phyloP scores from a whole-genome alignment of 176 grass and related monocot species.

The Guadua angustifolia region DNA sequence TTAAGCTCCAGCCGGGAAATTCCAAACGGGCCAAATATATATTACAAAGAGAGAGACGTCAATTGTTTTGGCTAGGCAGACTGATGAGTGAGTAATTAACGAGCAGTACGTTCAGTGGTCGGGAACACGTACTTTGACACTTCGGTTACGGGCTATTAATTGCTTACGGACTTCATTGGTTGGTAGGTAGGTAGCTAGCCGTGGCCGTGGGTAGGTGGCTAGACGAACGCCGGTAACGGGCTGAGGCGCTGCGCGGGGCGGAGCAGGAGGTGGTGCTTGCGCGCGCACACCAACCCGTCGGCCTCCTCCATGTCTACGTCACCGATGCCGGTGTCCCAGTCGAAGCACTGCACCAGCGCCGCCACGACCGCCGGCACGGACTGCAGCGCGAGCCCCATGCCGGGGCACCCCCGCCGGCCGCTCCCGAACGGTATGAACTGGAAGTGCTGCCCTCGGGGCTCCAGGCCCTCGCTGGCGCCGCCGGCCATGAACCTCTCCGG shows the following conservation, averaged over 20 bases:
- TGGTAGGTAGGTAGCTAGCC: too few species aligned
- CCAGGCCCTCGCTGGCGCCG: slow-evolving; percentile 15
- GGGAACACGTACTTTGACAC: too few species aligned
- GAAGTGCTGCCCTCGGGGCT: slow-evolving; percentile 68
- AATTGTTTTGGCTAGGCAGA: too few species aligned
- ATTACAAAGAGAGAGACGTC: too few species aligned
- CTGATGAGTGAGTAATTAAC: too few species aligned
- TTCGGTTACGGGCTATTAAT: too few species aligned
- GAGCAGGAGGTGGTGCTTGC: slow-evolving; percentile 57
- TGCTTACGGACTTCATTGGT: too few species aligned
- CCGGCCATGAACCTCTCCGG: slow-evolving; percentile 68
- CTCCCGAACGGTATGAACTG: slow-evolving; percentile 78
- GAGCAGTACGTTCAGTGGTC: too few species aligned
- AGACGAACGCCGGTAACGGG: slow-evolving; percentile 50
- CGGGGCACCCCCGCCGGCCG: slow-evolving; percentile 63
- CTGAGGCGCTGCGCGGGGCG: slow-evolving; percentile 40
- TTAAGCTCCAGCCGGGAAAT: too few species aligned
- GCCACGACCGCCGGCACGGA: slow-evolving; percentile 55
- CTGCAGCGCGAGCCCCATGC: slow-evolving; percentile 58
- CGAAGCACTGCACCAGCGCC: slow-evolving; percentile 70
- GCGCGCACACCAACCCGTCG: slow-evolving; percentile 55
- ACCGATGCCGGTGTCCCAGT: slow-evolving; percentile 48
- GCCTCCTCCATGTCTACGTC: slow-evolving; percentile 72
- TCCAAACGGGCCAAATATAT: too few species aligned
- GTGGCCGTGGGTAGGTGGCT: too few species aligned